A percentile compares a stretch with the other conserved stretches of the same genome.
Evolutionary conservation across 2,329 filamentous ascomycete genomes (phyloP).

Genomic region (Alternaria alternata): DNA sequence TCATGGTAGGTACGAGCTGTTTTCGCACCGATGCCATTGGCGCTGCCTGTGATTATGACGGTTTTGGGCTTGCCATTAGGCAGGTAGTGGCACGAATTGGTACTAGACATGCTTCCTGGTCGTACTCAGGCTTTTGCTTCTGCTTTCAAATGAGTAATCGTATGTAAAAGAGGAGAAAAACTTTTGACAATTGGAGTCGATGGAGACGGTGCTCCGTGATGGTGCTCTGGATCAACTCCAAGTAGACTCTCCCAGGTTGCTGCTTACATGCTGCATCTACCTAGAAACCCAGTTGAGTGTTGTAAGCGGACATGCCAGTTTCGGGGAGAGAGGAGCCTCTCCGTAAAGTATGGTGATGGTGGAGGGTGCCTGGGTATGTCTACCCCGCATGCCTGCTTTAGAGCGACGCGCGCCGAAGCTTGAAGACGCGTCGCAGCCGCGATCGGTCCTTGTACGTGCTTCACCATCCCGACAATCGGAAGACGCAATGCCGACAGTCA

Average conservation of each 20-base stretch:
- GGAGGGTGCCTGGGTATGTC: not conserved
- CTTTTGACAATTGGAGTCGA: not conserved
- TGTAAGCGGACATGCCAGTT: not conserved
- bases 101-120: not conserved
- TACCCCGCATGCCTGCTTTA: not conserved
- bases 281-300: not conserved
- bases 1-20: slow-evolving; percentile 49
- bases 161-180: not conserved
- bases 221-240: not conserved
- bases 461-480: not conserved
- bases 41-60: slow-evolving; percentile 53
- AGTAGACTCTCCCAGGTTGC: not conserved
- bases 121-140: not conserved
- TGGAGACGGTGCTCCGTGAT: not conserved
- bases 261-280: not conserved
- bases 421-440: slow-evolving; percentile 1
- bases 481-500: not conserved
- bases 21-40: slow-evolving; percentile 54
- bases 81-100: slow-evolving; percentile 12
- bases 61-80: slow-evolving; percentile 43
- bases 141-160: not conserved
- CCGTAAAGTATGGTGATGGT: not conserved
- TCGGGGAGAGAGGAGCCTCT: not conserved
- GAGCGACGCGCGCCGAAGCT: not conserved
- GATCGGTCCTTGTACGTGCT: not conserved